Evolutionary conservation across 208 protist species (phyloP).

Genomic region (Sergeia podlipaevii): DNA sequence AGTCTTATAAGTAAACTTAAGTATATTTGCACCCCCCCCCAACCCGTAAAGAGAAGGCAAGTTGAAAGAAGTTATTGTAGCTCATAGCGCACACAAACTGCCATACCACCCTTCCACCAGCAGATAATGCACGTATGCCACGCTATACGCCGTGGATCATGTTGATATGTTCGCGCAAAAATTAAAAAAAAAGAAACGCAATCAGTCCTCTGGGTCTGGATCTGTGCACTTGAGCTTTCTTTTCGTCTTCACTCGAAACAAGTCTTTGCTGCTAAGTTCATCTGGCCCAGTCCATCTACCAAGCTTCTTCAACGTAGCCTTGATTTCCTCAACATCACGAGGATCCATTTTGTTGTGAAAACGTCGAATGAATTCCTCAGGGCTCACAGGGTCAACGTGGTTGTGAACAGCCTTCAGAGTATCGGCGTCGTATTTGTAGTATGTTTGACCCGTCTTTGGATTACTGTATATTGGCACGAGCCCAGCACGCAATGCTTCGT

Average conservation of each 20-base stretch:
- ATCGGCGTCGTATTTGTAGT: constrained; percentile 75
- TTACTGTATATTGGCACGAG: constrained; percentile 73
- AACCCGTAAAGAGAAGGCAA: no score
- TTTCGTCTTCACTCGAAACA: constrained; percentile 54
- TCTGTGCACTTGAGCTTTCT: constrained; percentile 77
- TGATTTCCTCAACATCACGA: constrained; percentile 64
- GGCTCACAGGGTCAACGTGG: constrained; percentile 70
- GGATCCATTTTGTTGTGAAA: constrained; percentile 78
- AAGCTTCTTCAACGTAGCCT: constrained; percentile 56
- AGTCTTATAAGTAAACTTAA: no score
- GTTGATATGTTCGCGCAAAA: background rate
- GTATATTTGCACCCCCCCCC: no score
- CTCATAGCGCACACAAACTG: no score
- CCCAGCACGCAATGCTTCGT: constrained; percentile 70
- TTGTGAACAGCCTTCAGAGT: constrained; percentile 81
- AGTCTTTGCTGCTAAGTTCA: constrained; percentile 58
- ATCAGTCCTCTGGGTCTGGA: constrained; percentile 24
- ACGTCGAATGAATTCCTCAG: constrained; percentile 78
- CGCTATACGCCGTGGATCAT: no score
- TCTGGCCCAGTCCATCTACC: constrained; percentile 75
- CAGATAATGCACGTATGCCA: no score
- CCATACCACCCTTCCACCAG: no score
- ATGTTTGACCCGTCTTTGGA: constrained; percentile 64
- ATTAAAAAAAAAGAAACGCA: background rate
- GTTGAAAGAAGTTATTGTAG: no score